These are phyloP conservation scores for Lactuca saligna DNA, from an alignment of 129 eudicot species.

Conservation along the genomic window DNA sequence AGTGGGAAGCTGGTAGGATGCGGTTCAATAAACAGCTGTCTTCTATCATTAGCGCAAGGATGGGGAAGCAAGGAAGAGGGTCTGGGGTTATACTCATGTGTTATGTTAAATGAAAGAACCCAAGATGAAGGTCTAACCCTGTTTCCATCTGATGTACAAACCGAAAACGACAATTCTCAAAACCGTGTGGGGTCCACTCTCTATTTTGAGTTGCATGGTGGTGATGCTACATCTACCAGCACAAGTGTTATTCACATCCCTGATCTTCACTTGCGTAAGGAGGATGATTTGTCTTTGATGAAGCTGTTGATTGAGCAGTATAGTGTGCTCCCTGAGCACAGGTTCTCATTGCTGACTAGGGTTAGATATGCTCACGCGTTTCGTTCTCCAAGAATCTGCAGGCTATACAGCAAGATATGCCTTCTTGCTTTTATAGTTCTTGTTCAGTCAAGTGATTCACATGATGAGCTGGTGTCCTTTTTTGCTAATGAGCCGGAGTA, in stretches of 20 bases:
- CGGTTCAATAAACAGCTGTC: constrained; percentile 76
- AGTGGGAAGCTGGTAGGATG: constrained; percentile 86
- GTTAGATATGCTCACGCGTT: constrained; percentile 94
- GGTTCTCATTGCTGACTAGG: constrained; percentile 80
- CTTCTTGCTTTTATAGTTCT: constrained; percentile 90
- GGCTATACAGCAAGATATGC: constrained; percentile 87
- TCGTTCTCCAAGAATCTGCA: constrained; percentile 71
- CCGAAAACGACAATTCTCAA: constrained; percentile 65
- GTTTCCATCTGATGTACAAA: constrained; percentile 73
- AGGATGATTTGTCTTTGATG: constrained; percentile 82
- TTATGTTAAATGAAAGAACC: constrained; percentile 67
- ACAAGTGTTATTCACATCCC: constrained; percentile 68
- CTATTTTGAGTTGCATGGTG: constrained; percentile 82
- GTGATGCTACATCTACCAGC: constrained; percentile 41
- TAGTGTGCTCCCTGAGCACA: constrained; percentile 73
- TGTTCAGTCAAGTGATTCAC: constrained; percentile 91
- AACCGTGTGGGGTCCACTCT: constrained; percentile 84
- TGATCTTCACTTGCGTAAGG: constrained; percentile 67
- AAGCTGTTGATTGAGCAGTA: constrained; percentile 65
- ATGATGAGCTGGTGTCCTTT: constrained; percentile 91
- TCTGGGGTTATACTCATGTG: constrained; percentile 83
- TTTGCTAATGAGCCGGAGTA: constrained; percentile 97
- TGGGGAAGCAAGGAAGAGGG: constrained; percentile 99
- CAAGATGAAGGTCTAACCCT: constrained; percentile 70
- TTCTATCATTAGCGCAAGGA: constrained; percentile 94